Evolutionary conservation across 352 stramenopile species (phyloP).

Genomic region (Globisporangium apiculatum): DNA sequence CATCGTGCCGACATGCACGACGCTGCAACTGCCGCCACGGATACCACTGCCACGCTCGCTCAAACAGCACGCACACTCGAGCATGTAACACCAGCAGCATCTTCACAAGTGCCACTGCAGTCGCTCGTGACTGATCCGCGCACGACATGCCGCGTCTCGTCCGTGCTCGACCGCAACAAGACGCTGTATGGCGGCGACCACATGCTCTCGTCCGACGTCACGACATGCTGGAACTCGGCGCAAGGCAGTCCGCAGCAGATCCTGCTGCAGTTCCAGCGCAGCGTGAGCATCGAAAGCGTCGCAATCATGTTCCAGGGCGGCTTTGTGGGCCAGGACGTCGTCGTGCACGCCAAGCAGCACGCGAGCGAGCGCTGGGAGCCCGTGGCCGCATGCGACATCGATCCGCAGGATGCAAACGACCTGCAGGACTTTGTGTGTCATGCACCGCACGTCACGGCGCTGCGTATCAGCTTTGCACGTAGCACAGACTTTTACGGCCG

Average conservation of each 20-base stretch:
- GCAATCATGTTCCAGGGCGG: constrained; percentile 72
- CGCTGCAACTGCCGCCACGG: no score
- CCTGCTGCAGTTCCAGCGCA: constrained; percentile 51
- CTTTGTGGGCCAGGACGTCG: constrained; percentile 60
- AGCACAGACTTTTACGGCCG: constrained; percentile 74
- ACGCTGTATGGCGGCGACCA: constrained; percentile 47
- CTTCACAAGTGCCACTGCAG: not conserved
- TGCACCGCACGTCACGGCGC: constrained; percentile 20
- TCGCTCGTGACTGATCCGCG: constrained; percentile 29
- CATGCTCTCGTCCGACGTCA: constrained; percentile 37
- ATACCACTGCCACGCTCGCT: not conserved
- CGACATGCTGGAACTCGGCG: constrained; percentile 66
- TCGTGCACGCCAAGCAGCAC: constrained; percentile 22
- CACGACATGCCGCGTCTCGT: constrained; percentile 58
- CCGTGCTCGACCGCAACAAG: constrained; percentile 62
- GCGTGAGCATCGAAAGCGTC: constrained; percentile 28
- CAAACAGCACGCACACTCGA: no score
- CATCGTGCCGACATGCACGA: no score
- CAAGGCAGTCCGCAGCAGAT: constrained; percentile 61
- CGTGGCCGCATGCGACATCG: constrained; percentile 17
- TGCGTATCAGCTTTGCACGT: constrained; percentile 45
- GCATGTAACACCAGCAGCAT: no score
- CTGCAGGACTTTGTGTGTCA: constrained; percentile 35
- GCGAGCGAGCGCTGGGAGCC: constrained; percentile 18
- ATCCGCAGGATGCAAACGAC: constrained; percentile 47